A percentile compares a stretch with the other conserved stretches of the same genome.
These are phyloP conservation scores for Suhomyces tanzawaensis DNA, from an alignment of 805 yeast species.

Conservation along the genomic window DNA sequence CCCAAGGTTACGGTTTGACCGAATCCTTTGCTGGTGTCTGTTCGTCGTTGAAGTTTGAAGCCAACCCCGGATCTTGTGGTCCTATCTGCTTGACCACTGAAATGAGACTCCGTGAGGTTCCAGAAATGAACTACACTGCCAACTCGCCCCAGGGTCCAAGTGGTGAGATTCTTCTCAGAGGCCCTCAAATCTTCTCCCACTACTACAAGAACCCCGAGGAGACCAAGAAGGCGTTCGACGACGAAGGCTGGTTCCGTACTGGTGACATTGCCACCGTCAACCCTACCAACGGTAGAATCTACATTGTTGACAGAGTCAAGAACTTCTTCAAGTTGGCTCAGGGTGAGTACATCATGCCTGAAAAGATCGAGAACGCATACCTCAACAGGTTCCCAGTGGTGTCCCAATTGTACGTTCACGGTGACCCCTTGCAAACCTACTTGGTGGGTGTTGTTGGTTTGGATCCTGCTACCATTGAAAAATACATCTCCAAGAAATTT, in stretches of 20 bases:
- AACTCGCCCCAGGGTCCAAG: slow-evolving; percentile 37
- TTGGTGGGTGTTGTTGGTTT: slow-evolving; percentile 64
- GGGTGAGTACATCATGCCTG: slow-evolving; percentile 68
- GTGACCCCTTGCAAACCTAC: slow-evolving; percentile 55
- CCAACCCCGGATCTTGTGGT: slow-evolving; percentile 57
- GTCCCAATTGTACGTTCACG: slow-evolving; percentile 59
- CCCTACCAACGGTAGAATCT: slow-evolving; percentile 51
- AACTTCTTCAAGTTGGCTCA: slow-evolving; percentile 65
- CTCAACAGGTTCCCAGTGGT: slow-evolving; percentile 49
- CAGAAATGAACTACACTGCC: slow-evolving; percentile 54
- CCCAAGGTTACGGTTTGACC: slow-evolving; percentile 76
- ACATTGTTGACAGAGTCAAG: slow-evolving; percentile 71
- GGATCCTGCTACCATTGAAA: slow-evolving; percentile 38
- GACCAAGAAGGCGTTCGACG: slow-evolving; percentile 50
- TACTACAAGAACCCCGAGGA: slow-evolving; percentile 59
- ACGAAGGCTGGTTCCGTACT: slow-evolving; percentile 59
- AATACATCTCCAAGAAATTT: slow-evolving; percentile 8
- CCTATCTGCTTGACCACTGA: slow-evolving; percentile 54
- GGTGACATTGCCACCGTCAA: slow-evolving; percentile 60
- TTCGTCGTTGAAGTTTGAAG: slow-evolving; percentile 41
- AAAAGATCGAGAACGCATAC: slow-evolving; percentile 66
- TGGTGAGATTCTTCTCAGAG: slow-evolving; percentile 64
- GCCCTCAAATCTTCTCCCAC: slow-evolving; percentile 57
- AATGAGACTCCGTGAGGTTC: slow-evolving; percentile 56
- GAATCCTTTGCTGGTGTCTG: slow-evolving; percentile 61